Evolutionary conservation across 139 green algal genomes (phyloP).

Genomic region (Chlamydomonas schloesseri): DNA sequence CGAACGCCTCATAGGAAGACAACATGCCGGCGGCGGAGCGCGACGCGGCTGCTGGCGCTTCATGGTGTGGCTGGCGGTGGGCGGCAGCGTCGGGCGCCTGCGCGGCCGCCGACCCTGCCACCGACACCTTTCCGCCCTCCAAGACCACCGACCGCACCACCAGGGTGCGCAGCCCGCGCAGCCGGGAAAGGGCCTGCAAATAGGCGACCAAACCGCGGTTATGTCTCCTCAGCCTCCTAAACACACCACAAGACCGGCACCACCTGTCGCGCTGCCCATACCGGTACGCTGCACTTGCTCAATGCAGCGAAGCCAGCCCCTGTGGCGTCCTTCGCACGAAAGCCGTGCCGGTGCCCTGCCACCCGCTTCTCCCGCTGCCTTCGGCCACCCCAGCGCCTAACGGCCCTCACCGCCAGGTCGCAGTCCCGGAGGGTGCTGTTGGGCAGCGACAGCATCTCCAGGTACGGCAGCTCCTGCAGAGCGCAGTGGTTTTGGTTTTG

Average conservation of each 20-base stretch:
- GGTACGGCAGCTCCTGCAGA: slow-evolving; percentile 2
- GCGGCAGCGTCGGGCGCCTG: neutral
- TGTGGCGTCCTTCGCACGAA: no score
- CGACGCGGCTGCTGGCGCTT: no score
- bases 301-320: no score
- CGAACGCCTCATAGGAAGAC: no score
- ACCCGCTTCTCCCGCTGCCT: neutral
- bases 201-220: neutral
- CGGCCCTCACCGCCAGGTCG: slow-evolving; percentile 21
- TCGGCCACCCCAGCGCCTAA: neutral
- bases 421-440: neutral
- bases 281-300: no score
- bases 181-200: neutral
- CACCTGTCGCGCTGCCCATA: no score
- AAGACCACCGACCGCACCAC: slow-evolving; percentile 4
- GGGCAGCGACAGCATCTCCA: slow-evolving; percentile 15
- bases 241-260: neutral
- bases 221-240: neutral
- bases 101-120: no score
- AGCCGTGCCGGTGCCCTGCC: no score
- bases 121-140: no score
- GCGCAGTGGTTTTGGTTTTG: neutral
- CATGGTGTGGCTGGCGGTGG: neutral
- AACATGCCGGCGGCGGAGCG: neutral
- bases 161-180: neutral